phyloP scores from a whole-genome alignment of 1,284 basidiomycete species.

The Abortiporus biennis region DNA sequence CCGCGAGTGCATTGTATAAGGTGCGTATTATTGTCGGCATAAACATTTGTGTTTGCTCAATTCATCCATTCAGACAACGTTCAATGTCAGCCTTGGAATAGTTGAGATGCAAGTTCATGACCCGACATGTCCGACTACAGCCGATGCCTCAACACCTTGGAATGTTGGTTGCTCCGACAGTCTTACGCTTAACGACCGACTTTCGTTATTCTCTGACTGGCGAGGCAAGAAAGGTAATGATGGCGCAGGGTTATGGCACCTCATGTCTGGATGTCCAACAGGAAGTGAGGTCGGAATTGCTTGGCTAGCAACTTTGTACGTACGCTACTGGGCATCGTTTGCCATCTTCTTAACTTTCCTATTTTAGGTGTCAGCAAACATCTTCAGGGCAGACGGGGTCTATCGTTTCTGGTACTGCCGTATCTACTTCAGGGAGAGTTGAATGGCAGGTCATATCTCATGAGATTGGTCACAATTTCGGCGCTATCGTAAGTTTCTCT shows the following conservation, averaged over 20 bases:
- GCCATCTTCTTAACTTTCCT: background rate
- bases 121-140: slow-evolving; percentile 44
- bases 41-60: slow-evolving; percentile 8
- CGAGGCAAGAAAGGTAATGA: slow-evolving; percentile 69
- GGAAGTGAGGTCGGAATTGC: slow-evolving; percentile 87
- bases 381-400: slow-evolving; percentile 41
- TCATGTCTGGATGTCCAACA: slow-evolving; percentile 84
- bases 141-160: slow-evolving; percentile 46
- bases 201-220: slow-evolving; percentile 84
- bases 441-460: slow-evolving; percentile 85
- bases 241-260: slow-evolving; percentile 81
- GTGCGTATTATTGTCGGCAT: slow-evolving; percentile 22
- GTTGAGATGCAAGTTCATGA: slow-evolving; percentile 72
- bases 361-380: slow-evolving; percentile 46
- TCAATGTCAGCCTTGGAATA: slow-evolving; percentile 85
- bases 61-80: slow-evolving; percentile 43
- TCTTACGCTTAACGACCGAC: slow-evolving; percentile 59
- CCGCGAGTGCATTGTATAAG: slow-evolving; percentile 76
- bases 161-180: slow-evolving; percentile 46
- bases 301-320: slow-evolving; percentile 76
- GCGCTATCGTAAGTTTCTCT: slow-evolving; percentile 78
- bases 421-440: slow-evolving; percentile 69
- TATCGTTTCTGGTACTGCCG: slow-evolving; percentile 76
- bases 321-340: slow-evolving; percentile 8
- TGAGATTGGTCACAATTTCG: slow-evolving; percentile 90